A percentile compares a stretch with the other conserved stretches of the same genome.
Conservation (phyloP, 23 red algal genomes). For the Agarophyton chilense region DNA sequence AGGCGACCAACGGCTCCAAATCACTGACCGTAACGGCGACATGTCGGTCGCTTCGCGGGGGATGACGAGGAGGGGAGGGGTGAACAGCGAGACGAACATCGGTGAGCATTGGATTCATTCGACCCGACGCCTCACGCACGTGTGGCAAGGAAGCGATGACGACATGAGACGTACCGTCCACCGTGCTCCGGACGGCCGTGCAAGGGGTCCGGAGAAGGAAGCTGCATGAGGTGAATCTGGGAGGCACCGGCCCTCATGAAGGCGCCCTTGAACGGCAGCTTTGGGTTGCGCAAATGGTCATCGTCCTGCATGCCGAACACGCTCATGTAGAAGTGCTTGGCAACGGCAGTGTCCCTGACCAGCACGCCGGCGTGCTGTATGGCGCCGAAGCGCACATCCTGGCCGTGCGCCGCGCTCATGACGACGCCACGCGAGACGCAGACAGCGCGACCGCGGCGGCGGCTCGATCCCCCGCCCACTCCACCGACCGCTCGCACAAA, state of each 20-base stretch:
- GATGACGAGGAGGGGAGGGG: too few relatives aligned
- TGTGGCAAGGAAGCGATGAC: too few relatives aligned
- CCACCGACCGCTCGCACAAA: neutral
- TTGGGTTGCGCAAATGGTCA: slow-evolving; percentile 70
- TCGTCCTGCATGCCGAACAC: slow-evolving; percentile 93
- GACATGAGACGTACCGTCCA: slow-evolving; percentile 75
- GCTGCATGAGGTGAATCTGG: slow-evolving; percentile 97
- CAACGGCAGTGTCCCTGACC: slow-evolving; percentile 54
- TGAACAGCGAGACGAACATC: too few relatives aligned
- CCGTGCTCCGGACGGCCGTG: slow-evolving; percentile 85
- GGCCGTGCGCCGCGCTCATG: neutral
- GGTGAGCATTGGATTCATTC: too few relatives aligned
- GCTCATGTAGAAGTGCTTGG: slow-evolving; percentile 80
- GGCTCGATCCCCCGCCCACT: neutral
- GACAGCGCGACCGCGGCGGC: neutral
- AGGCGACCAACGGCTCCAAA: slow-evolving; percentile 54
- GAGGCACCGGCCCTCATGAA: slow-evolving; percentile 85
- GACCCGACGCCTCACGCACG: too few relatives aligned
- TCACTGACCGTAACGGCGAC: slow-evolving; percentile 75
- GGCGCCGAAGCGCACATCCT: slow-evolving; percentile 37
- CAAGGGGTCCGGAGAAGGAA: slow-evolving; percentile 73
- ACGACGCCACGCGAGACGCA: neutral
- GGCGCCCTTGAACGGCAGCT: slow-evolving; percentile 87
- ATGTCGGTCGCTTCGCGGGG: slow-evolving; percentile 65
- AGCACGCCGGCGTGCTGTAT: slow-evolving; percentile 92